These are phyloP conservation scores for Cutaneotrichosporon sp. DNA, from an alignment of 1,284 basidiomycete species.

Conservation along the genomic window DNA sequence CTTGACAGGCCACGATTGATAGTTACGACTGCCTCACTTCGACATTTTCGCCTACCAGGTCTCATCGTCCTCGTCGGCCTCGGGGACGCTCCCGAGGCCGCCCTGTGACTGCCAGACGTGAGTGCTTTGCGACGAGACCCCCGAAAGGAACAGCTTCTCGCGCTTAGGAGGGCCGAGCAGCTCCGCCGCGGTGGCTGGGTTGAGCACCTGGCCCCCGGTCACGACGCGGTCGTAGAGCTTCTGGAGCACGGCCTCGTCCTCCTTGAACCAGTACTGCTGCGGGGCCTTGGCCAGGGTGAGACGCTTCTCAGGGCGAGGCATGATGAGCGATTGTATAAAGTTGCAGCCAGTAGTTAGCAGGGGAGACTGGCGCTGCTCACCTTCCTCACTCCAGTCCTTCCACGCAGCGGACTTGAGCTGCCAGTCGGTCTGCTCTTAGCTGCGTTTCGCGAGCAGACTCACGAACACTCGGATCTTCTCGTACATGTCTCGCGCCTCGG, in stretches of 20 bases:
- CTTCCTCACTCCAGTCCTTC: background rate
- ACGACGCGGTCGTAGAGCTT: slow-evolving; percentile 20
- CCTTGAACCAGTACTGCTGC: slow-evolving; percentile 16
- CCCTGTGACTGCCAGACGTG: background rate
- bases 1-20: too few species aligned
- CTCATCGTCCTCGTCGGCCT: background rate
- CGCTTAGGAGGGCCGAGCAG: too few species aligned
- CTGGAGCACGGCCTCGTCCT: slow-evolving; percentile 7
- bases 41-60: too few species aligned
- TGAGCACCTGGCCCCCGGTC: slow-evolving; percentile 7
- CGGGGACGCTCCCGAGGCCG: background rate
- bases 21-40: background rate
- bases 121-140: too few species aligned
- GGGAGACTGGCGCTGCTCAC: background rate
- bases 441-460: background rate
- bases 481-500: background rate
- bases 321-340: slow-evolving; percentile 16
- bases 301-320: slow-evolving; percentile 6
- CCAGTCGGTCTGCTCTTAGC: background rate
- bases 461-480: background rate
- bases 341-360: slow-evolving; percentile 4
- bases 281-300: background rate
- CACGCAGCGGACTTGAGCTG: background rate
- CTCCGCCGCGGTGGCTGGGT: background rate
- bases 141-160: too few species aligned